Base-by-base conservation (phyloP, 1,284 basidiomycete genomes). In the Moesziomyces parantarcticus region DNA sequence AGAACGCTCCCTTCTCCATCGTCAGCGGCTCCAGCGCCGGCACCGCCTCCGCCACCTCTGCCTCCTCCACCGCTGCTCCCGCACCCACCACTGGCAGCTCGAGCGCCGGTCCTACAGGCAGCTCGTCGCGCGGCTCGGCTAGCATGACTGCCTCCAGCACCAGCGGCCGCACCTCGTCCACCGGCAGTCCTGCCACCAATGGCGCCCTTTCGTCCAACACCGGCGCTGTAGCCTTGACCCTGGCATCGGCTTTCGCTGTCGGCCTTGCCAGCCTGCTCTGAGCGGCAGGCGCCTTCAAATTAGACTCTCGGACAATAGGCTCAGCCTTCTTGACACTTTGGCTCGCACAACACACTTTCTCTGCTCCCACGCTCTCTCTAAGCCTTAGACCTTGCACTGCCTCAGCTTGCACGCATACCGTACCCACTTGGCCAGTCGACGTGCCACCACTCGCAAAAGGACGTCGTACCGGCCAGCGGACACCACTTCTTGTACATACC, bases 1-100 rank as follows among this genome's bases (percentile, higher is more conserved):
- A 50, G 48, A 36, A 61, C 22, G 68, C 45, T 0, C 22, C 50
- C 3, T 54, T 73, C 21, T 55, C 60, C 14, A 58, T 69, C 26
- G 58, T 75, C 32, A 66, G 64, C 29, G 61, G 64, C 0, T 55
- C 51, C 20, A 67, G 54, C 5, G 43, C 47, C 5, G 51, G 39
- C 20, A 32, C 29, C 7, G 29, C 29, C 11, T 32, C 29, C 10
- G 29, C 29, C 5, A 32, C 29, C 10, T 23, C 47, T 21, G 51
- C 32, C 18, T 50, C 55, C 26, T 58, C 61, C 8, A 50, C 49
- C 20, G 56, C 59, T 49, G 52, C 68, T 18, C 14, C 61, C 9
- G 39, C 58, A 23, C 50, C 66, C 3, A 54, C 61, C 18, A 44
- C 46, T n/a, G 36, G 46, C 11, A 32, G 34, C 6, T 65, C 67